Percentiles rank a stretch among this genome's conserved stretches.
Evolutionary conservation across 2,329 filamentous ascomycete species (phyloP).

Genomic region (Volutella citrinella): DNA sequence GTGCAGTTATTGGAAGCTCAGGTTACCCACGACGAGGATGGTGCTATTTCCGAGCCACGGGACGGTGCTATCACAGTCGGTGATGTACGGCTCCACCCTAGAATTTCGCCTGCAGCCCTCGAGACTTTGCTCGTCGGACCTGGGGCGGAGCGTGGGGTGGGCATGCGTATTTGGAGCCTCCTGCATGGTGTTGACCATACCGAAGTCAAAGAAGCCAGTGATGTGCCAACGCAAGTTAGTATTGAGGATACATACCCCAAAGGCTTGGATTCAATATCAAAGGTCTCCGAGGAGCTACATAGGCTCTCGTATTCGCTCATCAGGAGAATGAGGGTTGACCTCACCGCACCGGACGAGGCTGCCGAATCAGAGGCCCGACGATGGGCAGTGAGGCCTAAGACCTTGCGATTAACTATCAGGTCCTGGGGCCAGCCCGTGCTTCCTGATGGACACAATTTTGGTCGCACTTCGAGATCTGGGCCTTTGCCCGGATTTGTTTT

Average conservation of each 20-base stretch:
- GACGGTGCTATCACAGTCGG: conserved; percentile 56
- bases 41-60: conserved; percentile 33
- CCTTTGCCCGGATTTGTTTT: conserved; percentile 75
- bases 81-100: conserved; percentile 60
- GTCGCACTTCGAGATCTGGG: conserved; percentile 71
- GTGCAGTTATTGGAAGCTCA: conserved; percentile 49
- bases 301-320: conserved; percentile 68
- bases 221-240: conserved; percentile 82
- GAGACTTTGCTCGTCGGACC: conserved; percentile 68
- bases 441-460: conserved; percentile 56
- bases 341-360: conserved; percentile 52
- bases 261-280: conserved; percentile 60
- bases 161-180: conserved; percentile 70
- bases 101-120: conserved; percentile 61
- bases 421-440: conserved; percentile 42
- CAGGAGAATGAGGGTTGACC: conserved; percentile 73
- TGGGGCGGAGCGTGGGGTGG: conserved; percentile 69
- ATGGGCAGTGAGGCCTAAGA: conserved; percentile 82
- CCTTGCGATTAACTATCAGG: conserved; percentile 76
- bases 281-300: conserved; percentile 66
- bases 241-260: conserved; percentile 85
- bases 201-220: conserved; percentile 68
- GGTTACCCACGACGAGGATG: conserved; percentile 37
- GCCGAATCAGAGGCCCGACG: conserved; percentile 30
- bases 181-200: conserved; percentile 77